Base-by-base conservation (phyloP, 2,329 filamentous ascomycete species). In the Dryadomyces sulphureus region DNA sequence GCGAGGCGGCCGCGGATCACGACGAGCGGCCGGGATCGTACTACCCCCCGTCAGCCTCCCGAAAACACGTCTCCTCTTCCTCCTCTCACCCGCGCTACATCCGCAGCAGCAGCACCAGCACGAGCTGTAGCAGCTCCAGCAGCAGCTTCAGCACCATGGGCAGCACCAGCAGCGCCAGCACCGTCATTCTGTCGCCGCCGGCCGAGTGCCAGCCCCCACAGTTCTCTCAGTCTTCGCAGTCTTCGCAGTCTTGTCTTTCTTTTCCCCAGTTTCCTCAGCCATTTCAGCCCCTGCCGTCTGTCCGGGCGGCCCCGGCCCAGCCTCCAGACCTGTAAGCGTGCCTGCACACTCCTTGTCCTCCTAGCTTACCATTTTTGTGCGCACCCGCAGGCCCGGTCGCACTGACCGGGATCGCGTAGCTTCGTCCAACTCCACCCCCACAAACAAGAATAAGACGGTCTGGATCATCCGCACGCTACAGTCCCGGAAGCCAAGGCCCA, bases 401-500 rank as follows among this genome's bases (percentile, higher is more conserved):
- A n/a, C n/a, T n/a, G 20, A 36, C 27, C 38, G 20, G 38, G 27
- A 21, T 22, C 4, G 2, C 9, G 27, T n/a, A 16, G 17, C 34
- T 36, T 36, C 17, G n/a, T 36, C 34, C 32, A 14, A 25, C 14
- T 20, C 36, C 27, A 25, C 42, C 35, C 32, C 32, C 32, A 17
- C 24, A 48, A 46, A 22, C 20, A 49, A 46, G 21, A 50, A 50
- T 38, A 52, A 48, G 22, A 52, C 50, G 7, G 45, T 51, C n/a
- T 51, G 50, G 50, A 52, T 48, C 21, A 51, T 49, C 14, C 47
- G 49, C 2, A 51, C 49, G 5, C 42, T 49, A 12, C 49, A 51
- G 35, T 49, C 50, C 7, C 49, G 49, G 12, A 50, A 45, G 25
- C 21, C n/a, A 5, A 16, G 43, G 36, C 43, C 50, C 7, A 38